Evolutionary conservation across 2,329 filamentous ascomycete genomes (phyloP), one percentile per base, ranked within the genome.

Genomic region (Claviceps cyperi): DNA sequence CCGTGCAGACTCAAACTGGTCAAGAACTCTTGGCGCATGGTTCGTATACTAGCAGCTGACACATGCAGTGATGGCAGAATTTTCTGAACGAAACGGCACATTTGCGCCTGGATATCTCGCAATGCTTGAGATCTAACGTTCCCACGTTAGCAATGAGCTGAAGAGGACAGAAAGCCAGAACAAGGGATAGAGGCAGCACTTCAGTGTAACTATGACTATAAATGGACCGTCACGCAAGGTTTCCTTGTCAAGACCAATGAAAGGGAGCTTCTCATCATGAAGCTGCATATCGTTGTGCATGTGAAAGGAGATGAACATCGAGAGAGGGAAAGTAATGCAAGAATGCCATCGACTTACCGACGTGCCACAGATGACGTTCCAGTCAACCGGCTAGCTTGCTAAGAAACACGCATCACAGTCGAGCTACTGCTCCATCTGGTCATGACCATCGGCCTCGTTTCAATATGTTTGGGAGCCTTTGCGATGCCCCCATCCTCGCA

Each of bases 171-270:
- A 4, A 35, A 21, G 22, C 17, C 32, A 15, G 11, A 43, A 8
- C 6, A n/a, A 28, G 7, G 22, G 22, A 24, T 40, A 39, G 5
- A 15, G 24, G 38, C 4, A 38, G 2, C n/a, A 19, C 28, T 44
- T 65, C 62, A 66, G 63, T 55, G 49, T 60, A 66, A 65, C 56
- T 60, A 59, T 59, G 53, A 60, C 51, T 50, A 58, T 46, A 17
- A 60, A 56, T 51, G 54, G 54, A 66, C 66, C 5, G 39, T 49
- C 64, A 67, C 57, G 45, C 62, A 64, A 64, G 57, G 56, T 32
- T 51, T 47, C 53, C 54, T 64, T 59, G 61, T 72, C 68, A 70
- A 67, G 68, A 14, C 38, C 32, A 54, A 43, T 35, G 15, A 48
- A 43, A 43, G 39, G 47, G 47, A n/a, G 6, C 13, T 28, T 53